Percentiles rank a stretch among this genome's conserved stretches.
Conservation (phyloP, 2,329 filamentous ascomycete species). For the Arachnomyces sp. region DNA sequence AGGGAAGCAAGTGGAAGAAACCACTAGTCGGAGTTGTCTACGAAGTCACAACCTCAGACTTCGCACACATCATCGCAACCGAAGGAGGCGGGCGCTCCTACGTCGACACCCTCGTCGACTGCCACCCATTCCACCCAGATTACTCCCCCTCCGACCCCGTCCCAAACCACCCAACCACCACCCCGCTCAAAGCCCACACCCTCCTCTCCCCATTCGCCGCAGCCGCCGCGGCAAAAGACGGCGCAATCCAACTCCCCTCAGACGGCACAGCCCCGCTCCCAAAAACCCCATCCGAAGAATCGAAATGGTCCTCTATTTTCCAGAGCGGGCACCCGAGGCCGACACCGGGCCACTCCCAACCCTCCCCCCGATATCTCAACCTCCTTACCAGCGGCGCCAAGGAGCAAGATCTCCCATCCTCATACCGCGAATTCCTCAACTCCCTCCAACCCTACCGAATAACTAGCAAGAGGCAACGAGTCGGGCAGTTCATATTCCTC, state of each 20-base stretch:
- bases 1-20: constrained; percentile 57
- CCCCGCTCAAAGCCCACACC: constrained; percentile 73
- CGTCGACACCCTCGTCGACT: constrained; percentile 70
- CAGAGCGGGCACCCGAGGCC: constrained; percentile 41
- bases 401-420: constrained; percentile 69
- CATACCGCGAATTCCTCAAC: constrained; percentile 67
- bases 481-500: constrained; percentile 59
- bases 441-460: constrained; percentile 61
- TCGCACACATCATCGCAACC: constrained; percentile 75
- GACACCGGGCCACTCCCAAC: constrained; percentile 58
- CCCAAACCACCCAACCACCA: constrained; percentile 54
- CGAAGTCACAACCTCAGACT: constrained; percentile 79
- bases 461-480: constrained; percentile 57
- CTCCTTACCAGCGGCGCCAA: constrained; percentile 68
- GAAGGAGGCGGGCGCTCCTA: constrained; percentile 86
- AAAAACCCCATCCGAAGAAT: constrained; percentile 29
- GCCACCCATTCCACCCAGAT: constrained; percentile 55
- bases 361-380: constrained; percentile 74
- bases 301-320: constrained; percentile 20
- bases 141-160: constrained; percentile 46
- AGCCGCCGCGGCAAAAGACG: constrained; percentile 11
- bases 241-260: too few relatives aligned
- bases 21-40: constrained; percentile 90
- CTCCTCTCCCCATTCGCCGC: constrained; percentile 56
- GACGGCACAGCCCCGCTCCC: not conserved